A percentile compares a stretch with the other conserved stretches of the same genome.
Evolutionary conservation across 345 rosid species (phyloP).

Genomic region (Mercurialis annua): DNA sequence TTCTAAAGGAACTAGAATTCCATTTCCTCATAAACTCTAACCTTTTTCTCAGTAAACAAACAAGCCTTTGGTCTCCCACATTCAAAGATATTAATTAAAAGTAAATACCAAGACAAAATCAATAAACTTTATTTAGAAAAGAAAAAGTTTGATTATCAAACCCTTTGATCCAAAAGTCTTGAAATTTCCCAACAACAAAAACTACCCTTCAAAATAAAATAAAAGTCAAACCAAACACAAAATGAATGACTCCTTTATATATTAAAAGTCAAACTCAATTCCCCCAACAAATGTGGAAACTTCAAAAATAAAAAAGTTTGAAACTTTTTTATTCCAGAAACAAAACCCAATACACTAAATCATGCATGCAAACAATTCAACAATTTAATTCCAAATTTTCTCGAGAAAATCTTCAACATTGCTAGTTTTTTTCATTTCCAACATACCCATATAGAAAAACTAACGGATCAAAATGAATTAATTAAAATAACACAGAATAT

Average conservation of each 20-base stretch:
- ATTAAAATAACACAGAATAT: too few species aligned
- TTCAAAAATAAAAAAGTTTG: not conserved
- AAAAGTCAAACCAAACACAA: conserved; percentile 13
- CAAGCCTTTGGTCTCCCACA: not conserved
- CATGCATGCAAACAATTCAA: not conserved
- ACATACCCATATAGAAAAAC: not conserved
- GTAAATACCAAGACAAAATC: not conserved
- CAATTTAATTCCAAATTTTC: not conserved
- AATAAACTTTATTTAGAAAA: not conserved
- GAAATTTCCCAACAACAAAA: conserved; percentile 16
- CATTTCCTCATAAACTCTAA: not conserved
- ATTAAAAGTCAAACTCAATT: conserved; percentile 7
- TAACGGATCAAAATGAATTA: too few species aligned
- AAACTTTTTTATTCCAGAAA: not conserved
- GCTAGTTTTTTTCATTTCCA: not conserved
- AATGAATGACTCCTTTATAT: conserved; percentile 5
- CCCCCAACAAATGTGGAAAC: not conserved
- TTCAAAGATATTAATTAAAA: not conserved
- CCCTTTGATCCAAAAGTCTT: not conserved
- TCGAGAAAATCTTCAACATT: not conserved
- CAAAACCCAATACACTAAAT: not conserved
- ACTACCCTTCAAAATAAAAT: not conserved
- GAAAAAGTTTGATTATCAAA: conserved; percentile 1
- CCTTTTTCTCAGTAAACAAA: not conserved
- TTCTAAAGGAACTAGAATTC: not conserved